These are phyloP conservation scores for Apiotrichum siamense DNA, from an alignment of 1,284 basidiomycete genomes.

Conservation along the genomic window DNA sequence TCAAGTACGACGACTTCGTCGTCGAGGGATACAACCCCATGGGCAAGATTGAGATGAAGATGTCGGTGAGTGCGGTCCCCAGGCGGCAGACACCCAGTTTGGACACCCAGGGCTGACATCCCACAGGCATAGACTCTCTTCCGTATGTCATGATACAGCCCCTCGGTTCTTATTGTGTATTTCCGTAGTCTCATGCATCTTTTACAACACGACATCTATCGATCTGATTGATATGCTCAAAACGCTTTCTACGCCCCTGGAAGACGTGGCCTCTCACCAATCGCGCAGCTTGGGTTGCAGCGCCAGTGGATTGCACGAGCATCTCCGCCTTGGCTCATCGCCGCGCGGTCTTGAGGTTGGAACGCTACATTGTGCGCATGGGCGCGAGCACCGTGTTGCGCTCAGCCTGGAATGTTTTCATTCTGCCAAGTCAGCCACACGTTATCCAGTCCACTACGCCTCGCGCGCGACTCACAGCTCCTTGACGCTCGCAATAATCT, in stretches of 20 bases:
- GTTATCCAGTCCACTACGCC: not conserved
- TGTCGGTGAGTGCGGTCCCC: conserved; percentile 68
- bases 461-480: conserved; percentile 28
- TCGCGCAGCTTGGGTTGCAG: too few species aligned
- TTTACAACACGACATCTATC: too few species aligned
- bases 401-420: conserved; percentile 1
- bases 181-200: too few species aligned
- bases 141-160: too few species aligned
- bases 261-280: too few species aligned
- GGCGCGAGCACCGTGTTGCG: conserved; percentile 10
- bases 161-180: too few species aligned
- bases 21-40: conserved; percentile 83
- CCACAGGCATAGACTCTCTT: not conserved
- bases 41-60: conserved; percentile 89
- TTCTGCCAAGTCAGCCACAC: not conserved
- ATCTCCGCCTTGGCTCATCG: too few species aligned
- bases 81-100: too few species aligned
- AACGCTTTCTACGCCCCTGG: too few species aligned
- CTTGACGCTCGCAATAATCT: conserved; percentile 40
- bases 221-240: too few species aligned
- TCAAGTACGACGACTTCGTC: conserved; percentile 71
- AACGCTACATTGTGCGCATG: conserved; percentile 16
- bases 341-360: too few species aligned
- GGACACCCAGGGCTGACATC: not conserved
- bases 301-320: too few species aligned